phyloP scores from a whole-genome alignment of 345 rosid species.

The Trapa incisa region DNA sequence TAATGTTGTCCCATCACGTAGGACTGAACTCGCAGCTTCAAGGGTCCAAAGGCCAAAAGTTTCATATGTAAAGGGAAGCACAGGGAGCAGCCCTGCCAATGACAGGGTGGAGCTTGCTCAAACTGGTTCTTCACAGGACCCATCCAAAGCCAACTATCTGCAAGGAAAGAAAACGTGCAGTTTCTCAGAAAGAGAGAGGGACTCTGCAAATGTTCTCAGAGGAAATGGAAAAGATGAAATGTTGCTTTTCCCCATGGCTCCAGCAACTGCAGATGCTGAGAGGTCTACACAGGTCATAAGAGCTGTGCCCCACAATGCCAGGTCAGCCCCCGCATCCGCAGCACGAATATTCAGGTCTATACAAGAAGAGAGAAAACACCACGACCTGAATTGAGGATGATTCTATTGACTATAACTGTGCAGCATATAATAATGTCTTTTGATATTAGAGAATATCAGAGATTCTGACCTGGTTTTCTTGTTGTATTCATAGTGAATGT shows the following conservation, averaged over 20 bases:
- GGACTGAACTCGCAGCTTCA: background rate
- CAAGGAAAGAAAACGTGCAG: background rate
- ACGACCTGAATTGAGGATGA: conserved; percentile 20
- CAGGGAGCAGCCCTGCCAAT: conserved; percentile 29
- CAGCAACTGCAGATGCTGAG: conserved; percentile 14
- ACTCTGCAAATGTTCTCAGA: conserved; percentile 9
- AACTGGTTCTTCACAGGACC: background rate
- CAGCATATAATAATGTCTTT: background rate
- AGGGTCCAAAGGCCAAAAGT: conserved; percentile 26
- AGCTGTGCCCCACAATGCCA: conserved; percentile 75
- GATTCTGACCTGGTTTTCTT: background rate
- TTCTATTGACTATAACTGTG: background rate
- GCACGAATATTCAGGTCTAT: conserved; percentile 85
- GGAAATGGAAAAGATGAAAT: conserved; percentile 20
- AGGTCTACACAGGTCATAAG: conserved; percentile 50
- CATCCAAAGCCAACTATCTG: background rate
- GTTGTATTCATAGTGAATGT: background rate
- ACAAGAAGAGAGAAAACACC: conserved; percentile 70
- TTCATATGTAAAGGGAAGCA: conserved; percentile 34
- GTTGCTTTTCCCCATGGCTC: conserved; percentile 8
- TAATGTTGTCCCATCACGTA: background rate
- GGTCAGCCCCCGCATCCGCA: conserved; percentile 69
- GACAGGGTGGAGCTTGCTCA: background rate
- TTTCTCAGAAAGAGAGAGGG: background rate
- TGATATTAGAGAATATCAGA: background rate